phyloP scores from a whole-genome alignment of 768 basidiomycete genomes.

The Leccinum boreale region DNA sequence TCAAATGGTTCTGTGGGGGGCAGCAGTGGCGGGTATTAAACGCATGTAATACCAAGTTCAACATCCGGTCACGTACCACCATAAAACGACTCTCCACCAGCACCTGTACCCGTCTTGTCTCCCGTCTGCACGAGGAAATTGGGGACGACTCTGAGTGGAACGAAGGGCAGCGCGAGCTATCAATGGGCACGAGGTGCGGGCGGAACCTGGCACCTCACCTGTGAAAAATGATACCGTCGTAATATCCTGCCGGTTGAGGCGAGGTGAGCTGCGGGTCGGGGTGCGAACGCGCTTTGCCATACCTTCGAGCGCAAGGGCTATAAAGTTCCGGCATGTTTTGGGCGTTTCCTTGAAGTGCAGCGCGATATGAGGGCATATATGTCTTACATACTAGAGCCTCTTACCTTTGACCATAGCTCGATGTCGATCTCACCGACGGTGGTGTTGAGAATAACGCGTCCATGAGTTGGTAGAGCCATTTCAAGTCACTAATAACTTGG shows the following conservation, averaged over 20 bases:
- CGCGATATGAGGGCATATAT: background rate
- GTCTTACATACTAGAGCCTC: background rate
- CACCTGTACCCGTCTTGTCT: slow-evolving; percentile 87
- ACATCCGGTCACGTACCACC: slow-evolving; percentile 54
- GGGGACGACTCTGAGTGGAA: slow-evolving; percentile 66
- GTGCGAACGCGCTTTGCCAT: background rate
- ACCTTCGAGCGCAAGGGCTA: slow-evolving; percentile 89
- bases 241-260: slow-evolving; percentile 64
- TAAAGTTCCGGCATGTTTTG: slow-evolving; percentile 88
- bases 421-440: slow-evolving; percentile 87
- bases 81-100: slow-evolving; percentile 91
- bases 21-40: background rate
- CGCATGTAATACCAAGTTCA: background rate
- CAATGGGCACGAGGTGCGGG: background rate
- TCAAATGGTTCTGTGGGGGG: slow-evolving; percentile 73
- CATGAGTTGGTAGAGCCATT: slow-evolving; percentile 85
- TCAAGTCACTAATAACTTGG: background rate
- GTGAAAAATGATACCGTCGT: slow-evolving; percentile 94
- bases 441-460: slow-evolving; percentile 84
- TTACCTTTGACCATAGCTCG: slow-evolving; percentile 89
- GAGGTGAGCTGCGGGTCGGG: slow-evolving; percentile 5
- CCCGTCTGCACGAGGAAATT: slow-evolving; percentile 94
- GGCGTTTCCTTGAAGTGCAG: slow-evolving; percentile 70
- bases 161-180: no score
- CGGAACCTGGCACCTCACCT: slow-evolving; percentile 45